Evolutionary conservation across 2,329 filamentous ascomycete genomes (phyloP), one percentile per base, ranked within the genome.

Genomic region (Macrophomina phaseolina): DNA sequence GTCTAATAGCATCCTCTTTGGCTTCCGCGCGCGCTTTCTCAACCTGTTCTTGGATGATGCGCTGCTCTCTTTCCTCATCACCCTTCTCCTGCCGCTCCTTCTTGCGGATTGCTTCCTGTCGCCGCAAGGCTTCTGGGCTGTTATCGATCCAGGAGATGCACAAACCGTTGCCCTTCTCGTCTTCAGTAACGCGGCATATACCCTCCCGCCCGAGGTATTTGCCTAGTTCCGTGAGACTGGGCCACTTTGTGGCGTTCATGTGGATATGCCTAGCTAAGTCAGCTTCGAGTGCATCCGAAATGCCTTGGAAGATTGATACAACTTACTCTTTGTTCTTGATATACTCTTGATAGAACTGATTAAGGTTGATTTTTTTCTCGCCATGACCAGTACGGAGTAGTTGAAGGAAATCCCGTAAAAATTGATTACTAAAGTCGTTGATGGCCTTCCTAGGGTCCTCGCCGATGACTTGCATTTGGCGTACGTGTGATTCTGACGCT

Each of bases 311-410:
- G 23, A 23, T 23, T 1, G 23, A 23, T 23, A 23, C 23, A 23
- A 23, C 18, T n/a, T 49, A 52, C 51, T 78, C 77, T 67, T 79
- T 79, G 30, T 79, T 90, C 16, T 88, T 85, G 71, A 98, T 97
- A 73, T 97, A 95, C 75, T 94, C 90, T 77, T 98, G 93, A 80
- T 99, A 99, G 78, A 98, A 98, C 69, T 92, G 89, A 75, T 99
- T 99, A 62, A 94, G 87, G 40, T 94, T 87, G 1, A 98, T 89
- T 73, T 89, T 87, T 79, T 99, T 99, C 79, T 97, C 93, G 69
- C 93, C 93, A 74, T 99, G 95, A 0, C 90, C 87, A 0, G 94
- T 97, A 67, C 88, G 86, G 6, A 99, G 83, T 1, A 95, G 83
- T 67, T 88, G 83, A 1, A 96, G 70, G 73, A 97, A 97, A 75